Evolutionary conservation across 2,329 filamentous ascomycete genomes (phyloP).

Genomic region (Stagonosporopsis cucurbitacearum): DNA sequence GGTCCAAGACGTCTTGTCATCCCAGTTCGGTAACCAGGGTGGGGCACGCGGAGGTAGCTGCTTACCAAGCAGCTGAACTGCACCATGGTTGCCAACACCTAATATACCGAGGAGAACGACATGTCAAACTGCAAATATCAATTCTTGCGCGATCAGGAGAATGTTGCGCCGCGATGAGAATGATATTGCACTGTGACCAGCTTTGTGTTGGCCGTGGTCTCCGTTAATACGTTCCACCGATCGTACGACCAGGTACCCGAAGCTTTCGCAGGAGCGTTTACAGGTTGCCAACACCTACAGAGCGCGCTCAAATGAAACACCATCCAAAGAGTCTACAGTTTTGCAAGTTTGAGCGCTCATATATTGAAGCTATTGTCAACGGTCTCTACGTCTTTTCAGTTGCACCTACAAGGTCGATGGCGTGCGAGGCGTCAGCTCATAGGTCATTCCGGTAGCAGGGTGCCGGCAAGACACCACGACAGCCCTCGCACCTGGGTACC

Average conservation of each 20-base stretch:
- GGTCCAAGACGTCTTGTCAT: constrained; percentile 2
- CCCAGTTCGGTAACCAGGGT: constrained; percentile 6
- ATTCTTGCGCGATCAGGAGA: too few relatives aligned
- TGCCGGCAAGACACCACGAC: background rate
- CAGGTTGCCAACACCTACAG: background rate
- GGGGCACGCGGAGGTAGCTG: constrained; percentile 10
- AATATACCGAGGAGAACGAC: background rate
- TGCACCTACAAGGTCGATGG: background rate
- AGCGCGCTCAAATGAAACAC: background rate
- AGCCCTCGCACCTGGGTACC: too few relatives aligned
- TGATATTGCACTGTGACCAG: background rate
- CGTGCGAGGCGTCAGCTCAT: background rate
- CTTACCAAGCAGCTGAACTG: constrained; percentile 9
- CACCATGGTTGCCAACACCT: background rate
- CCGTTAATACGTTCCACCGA: background rate
- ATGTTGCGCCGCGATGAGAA: background rate
- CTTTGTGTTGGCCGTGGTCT: background rate
- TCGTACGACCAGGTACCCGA: background rate
- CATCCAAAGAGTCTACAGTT: too few relatives aligned
- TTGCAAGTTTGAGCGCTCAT: background rate
- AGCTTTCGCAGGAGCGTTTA: background rate
- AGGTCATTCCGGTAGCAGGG: background rate
- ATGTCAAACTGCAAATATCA: too few relatives aligned
- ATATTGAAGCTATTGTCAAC: background rate
- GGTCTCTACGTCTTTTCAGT: background rate